Base-by-base conservation (phyloP, 495 filamentous ascomycete genomes). In the Hypoxylon lenormandii region DNA sequence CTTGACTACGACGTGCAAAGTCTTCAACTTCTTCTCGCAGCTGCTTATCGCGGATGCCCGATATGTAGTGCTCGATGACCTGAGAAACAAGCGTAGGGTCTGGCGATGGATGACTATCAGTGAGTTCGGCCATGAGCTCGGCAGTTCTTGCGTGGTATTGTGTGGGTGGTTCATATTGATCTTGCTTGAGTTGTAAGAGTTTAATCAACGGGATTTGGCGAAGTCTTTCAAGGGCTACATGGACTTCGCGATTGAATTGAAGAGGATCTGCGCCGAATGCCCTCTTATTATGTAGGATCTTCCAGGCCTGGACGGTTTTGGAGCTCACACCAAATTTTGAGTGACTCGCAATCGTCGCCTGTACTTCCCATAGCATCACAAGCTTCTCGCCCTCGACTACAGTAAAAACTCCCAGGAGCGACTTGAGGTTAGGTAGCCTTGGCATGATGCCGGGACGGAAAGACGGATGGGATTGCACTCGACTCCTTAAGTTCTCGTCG, bases 341-440 rank as follows among this genome's bases (percentile, higher is more conserved):
- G 52, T 79, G 74, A 23, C 47, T 59, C 64, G 81, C 81, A 5
- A 15, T 51, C 10, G 82, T 30, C 8, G 69, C 52, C 13, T 80
- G 78, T 16, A 52, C 62, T 26, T 85, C 82, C 81, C 79, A 87
- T 8, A 75, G 62, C 61, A 79, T 64, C 5, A 78, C 75, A 28
- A 85, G 67, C 5, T 69, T 64, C 61, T 86, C 84, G 15, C 85
- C 84, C 55, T 88, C 85, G 4, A 80, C 65, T 33, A 86, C 81
- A n/a, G 68, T 79, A 50, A 79, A 73, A 1, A 82, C 75, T 0
- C 84, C 82, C 18, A 70, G 60, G 0, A 88, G 82, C 3, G 83
- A 82, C 15, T 82, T 79, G 48, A 72, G 59, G 50, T 78, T 65
- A 16, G 54, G 58, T 7, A 57, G 21, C 5, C 67, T 50, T 23